Conservation (phyloP, 768 basidiomycete species). For the Psilocybe cyanescens region DNA sequence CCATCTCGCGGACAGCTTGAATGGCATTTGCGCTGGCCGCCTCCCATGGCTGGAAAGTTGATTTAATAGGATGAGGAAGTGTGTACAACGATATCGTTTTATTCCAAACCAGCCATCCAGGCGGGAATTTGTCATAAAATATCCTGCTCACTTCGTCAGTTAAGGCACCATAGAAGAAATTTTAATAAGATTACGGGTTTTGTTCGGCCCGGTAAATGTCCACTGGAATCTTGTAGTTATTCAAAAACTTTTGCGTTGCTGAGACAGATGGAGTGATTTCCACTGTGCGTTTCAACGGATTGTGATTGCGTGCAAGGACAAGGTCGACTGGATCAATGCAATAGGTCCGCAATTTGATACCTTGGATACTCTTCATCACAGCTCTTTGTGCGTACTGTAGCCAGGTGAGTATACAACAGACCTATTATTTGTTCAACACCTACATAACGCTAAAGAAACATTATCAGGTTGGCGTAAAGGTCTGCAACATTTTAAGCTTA, state of each 20-base stretch:
- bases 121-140: constrained; percentile 57
- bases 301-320: constrained; percentile 61
- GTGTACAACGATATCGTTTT: constrained; percentile 47
- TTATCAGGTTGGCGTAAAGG: constrained; percentile 5
- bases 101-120: constrained; percentile 76
- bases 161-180: background rate
- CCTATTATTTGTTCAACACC: constrained; percentile 23
- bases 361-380: constrained; percentile 75
- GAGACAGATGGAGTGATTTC: constrained; percentile 51
- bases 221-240: constrained; percentile 55
- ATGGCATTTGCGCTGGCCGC: constrained; percentile 52
- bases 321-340: constrained; percentile 59
- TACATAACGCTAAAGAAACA: constrained; percentile 57
- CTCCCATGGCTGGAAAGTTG: constrained; percentile 68
- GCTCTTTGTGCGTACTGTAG: constrained; percentile 71
- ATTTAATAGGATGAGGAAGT: constrained; percentile 48
- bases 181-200: constrained; percentile 46
- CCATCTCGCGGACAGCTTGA: constrained; percentile 50
- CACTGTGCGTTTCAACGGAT: constrained; percentile 65
- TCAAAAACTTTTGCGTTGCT: constrained; percentile 59
- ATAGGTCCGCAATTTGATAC: constrained; percentile 82
- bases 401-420: background rate
- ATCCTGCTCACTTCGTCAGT: constrained; percentile 37
- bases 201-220: constrained; percentile 33
- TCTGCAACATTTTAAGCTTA: constrained; percentile 35